A percentile compares a stretch with the other conserved stretches of the same genome.
Evolutionary conservation across 257 asterid species (phyloP).

Genomic region (Striga asiatica): DNA sequence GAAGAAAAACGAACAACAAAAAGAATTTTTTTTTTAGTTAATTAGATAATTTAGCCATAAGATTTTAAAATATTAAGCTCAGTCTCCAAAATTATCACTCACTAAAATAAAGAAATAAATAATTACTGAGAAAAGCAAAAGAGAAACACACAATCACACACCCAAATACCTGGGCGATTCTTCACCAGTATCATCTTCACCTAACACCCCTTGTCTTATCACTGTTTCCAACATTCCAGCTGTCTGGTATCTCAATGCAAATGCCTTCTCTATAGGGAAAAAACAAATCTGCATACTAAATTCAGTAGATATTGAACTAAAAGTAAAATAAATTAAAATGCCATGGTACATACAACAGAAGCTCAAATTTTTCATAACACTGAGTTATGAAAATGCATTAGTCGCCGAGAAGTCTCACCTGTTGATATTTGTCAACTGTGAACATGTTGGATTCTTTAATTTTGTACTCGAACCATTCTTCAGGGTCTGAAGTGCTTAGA

Average conservation of each 20-base stretch:
- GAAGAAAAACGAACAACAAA: conserved; percentile 14
- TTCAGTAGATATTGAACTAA: conserved; percentile 36
- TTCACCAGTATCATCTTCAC: conserved; percentile 96
- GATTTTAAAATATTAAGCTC: not conserved
- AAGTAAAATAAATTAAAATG: conserved; percentile 20
- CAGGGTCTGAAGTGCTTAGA: conserved; percentile 32
- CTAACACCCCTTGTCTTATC: conserved; percentile 89
- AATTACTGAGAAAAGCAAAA: too few species aligned
- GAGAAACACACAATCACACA: not conserved
- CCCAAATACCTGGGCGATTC: conserved; percentile 73
- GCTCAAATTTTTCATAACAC: too few species aligned
- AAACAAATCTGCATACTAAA: conserved; percentile 90
- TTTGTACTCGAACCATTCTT: conserved; percentile 94
- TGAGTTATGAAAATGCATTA: not conserved
- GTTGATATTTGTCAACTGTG: conserved; percentile 95
- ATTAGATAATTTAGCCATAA: not conserved
- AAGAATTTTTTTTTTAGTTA: not conserved
- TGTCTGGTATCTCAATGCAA: conserved; percentile 85
- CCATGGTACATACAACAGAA: too few species aligned
- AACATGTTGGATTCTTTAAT: conserved; percentile 92
- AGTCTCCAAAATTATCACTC: not conserved
- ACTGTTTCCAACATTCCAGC: conserved; percentile 97
- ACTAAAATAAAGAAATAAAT: too few species aligned
- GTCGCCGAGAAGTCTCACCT: conserved; percentile 43
- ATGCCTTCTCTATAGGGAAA: conserved; percentile 81